Conservation (phyloP, 306 rosid species). For the Ammopiptanthus mongolicus region DNA sequence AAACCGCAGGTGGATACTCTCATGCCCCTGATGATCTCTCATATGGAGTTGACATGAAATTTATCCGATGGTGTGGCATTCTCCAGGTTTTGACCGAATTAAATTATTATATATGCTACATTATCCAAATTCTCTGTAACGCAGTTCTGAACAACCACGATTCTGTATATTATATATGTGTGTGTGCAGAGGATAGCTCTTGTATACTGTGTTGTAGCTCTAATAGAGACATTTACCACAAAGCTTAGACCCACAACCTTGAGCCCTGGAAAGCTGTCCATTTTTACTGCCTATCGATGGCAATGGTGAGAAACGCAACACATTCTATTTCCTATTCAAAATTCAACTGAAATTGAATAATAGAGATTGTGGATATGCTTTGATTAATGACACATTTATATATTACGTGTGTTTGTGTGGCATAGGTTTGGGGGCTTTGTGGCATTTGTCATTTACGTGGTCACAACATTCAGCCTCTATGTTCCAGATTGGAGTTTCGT, state of each 20-base stretch:
- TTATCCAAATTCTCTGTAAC: background rate
- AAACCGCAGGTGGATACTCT: slow-evolving; percentile 56
- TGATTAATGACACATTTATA: background rate
- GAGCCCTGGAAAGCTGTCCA: slow-evolving; percentile 36
- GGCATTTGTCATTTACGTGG: slow-evolving; percentile 48
- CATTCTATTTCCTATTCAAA: background rate
- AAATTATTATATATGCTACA: background rate
- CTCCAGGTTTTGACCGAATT: slow-evolving; percentile 48
- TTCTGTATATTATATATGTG: background rate
- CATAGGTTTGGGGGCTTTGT: slow-evolving; percentile 61
- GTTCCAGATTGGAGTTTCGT: slow-evolving; percentile 71
- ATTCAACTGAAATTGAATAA: background rate
- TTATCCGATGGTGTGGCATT: slow-evolving; percentile 70
- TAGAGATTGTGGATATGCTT: background rate
- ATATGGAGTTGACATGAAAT: slow-evolving; percentile 62
- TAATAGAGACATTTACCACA: slow-evolving; percentile 52
- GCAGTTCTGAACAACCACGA: background rate
- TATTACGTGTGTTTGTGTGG: background rate
- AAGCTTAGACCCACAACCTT: slow-evolving; percentile 43
- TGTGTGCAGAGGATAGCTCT: slow-evolving; percentile 62
- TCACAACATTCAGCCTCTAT: slow-evolving; percentile 55
- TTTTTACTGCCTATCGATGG: slow-evolving; percentile 61
- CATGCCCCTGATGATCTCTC: slow-evolving; percentile 55
- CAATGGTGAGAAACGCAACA: slow-evolving; percentile 44
- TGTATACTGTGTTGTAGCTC: slow-evolving; percentile 58